Conservation (phyloP, 768 basidiomycete species). For the Floccularia luteovirens region DNA sequence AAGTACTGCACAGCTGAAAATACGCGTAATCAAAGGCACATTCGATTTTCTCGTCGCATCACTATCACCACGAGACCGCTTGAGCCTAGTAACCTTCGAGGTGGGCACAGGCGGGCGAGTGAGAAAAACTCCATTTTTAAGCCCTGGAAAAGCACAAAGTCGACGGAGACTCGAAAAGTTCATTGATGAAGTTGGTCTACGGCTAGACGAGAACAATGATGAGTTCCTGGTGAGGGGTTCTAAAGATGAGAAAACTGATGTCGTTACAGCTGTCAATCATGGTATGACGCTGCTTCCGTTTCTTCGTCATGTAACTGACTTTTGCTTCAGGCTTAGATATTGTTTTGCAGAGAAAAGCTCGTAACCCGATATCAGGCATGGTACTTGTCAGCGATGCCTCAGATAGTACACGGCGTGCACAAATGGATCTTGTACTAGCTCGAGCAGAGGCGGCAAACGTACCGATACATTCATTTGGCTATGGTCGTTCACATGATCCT, state of each 20-base stretch:
- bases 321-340: slow-evolving; percentile 70
- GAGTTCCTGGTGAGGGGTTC: slow-evolving; percentile 62
- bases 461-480: slow-evolving; percentile 96
- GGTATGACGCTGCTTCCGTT: slow-evolving; percentile 31
- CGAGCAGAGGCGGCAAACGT: slow-evolving; percentile 95
- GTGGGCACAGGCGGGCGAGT: slow-evolving; percentile 77
- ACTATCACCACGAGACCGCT: slow-evolving; percentile 67
- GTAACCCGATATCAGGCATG: slow-evolving; percentile 88
- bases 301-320: neutral
- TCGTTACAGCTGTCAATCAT: slow-evolving; percentile 97
- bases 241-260: slow-evolving; percentile 93
- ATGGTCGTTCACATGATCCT: slow-evolving; percentile 94
- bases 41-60: slow-evolving; percentile 82
- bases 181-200: slow-evolving; percentile 58
- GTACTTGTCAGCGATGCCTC: slow-evolving; percentile 88
- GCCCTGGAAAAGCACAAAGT: slow-evolving; percentile 60
- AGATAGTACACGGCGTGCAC: slow-evolving; percentile 87
- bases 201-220: slow-evolving; percentile 31
- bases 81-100: slow-evolving; percentile 91
- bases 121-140: slow-evolving; percentile 91
- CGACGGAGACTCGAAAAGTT: slow-evolving; percentile 67
- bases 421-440: slow-evolving; percentile 97
- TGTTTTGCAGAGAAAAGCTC: slow-evolving; percentile 87
- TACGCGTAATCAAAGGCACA: slow-evolving; percentile 82
- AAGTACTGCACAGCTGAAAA: slow-evolving; percentile 78